Conservation (phyloP, 179 eudicot genomes). For the Gypsophila paniculata region DNA sequence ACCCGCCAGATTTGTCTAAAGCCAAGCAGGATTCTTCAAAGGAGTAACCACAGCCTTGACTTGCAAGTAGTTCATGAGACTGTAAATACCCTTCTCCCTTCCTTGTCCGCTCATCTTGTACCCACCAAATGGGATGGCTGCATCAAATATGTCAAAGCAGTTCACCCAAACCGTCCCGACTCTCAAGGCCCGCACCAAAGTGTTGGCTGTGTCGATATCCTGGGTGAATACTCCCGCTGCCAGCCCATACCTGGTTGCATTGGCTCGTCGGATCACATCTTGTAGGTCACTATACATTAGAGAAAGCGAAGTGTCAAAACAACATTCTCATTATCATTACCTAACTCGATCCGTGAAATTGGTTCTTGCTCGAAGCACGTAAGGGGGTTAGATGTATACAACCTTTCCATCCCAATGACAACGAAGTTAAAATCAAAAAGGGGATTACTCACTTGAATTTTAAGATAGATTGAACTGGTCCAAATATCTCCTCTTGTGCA, state of each 20-base stretch:
- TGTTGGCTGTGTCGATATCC: conserved; percentile 59
- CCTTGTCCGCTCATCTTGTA: conserved; percentile 74
- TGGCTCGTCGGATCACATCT: conserved; percentile 53
- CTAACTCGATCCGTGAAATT: not conserved
- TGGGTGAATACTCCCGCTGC: conserved; percentile 68
- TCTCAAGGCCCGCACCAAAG: conserved; percentile 43
- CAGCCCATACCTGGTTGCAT: conserved; percentile 46
- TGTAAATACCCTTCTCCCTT: conserved; percentile 61
- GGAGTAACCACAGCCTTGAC: conserved; percentile 71
- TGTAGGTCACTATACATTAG: conserved; percentile 33
- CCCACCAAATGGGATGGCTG: conserved; percentile 64
- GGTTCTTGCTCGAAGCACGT: not conserved
- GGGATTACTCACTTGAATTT: conserved; percentile 47
- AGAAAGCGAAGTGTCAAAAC: too few relatives aligned
- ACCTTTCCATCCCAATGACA: too few relatives aligned
- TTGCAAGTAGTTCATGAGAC: conserved; percentile 56
- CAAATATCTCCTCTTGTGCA: conserved; percentile 67
- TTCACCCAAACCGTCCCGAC: conserved; percentile 73
- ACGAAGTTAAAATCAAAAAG: not conserved
- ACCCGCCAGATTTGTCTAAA: conserved; percentile 21
- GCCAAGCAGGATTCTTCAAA: conserved; percentile 60
- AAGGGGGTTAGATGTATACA: too few relatives aligned
- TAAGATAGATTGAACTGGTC: conserved; percentile 70
- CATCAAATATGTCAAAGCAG: conserved; percentile 56
- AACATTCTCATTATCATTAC: not conserved